Evolutionary conservation across 208 protist genomes (phyloP), one percentile per base, ranked within the genome.

Genomic region (Trypanosoma rangeli): DNA sequence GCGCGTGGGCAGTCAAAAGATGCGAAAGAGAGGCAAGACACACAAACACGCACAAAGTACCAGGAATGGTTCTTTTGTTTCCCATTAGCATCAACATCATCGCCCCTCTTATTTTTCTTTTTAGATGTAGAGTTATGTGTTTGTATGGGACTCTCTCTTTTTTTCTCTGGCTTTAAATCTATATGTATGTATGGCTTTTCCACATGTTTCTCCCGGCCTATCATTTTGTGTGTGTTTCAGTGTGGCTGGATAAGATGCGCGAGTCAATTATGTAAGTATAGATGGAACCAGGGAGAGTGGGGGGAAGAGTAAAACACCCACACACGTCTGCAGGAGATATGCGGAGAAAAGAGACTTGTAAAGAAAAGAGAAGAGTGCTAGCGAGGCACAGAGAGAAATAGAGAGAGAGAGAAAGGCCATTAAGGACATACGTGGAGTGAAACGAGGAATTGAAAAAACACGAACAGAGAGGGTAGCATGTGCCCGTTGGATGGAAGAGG

Each of bases 91-190:
- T 49, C 33, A 18, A 16, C 24, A 28, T 26, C 20, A 29, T 55
- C 26, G 22, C 3, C 0, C 7, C 26, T 55, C n/a, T 26, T 22
- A 26, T 55, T 55, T 55, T 55, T 31, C 10, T 55, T 55, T 55
- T 55, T 55, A 29, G 24, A 55, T 55, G 24, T 1, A 55, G 24
- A 55, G 20, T 67, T 39, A 44, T 67, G n/a, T 33, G 28, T 56
- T 26, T 67, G 49, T 42, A 55, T 53, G 49, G 22, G 35, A n/a
- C n/a, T 39, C 1, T 9, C 49, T 53, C n/a, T 24, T 26, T 24
- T 18, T 53, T 53, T 12, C 18, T 53, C 16, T 53, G 4, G 2
- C 7, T 37, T 37, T 37, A 37, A 37, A 37, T 37, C 33, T 2
- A 37, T 37, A 7, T 37, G 2, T 37, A 9, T 37, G 7, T 2